Conservation (phyloP, 169 alveolate species). For the Neospora caninum region DNA sequence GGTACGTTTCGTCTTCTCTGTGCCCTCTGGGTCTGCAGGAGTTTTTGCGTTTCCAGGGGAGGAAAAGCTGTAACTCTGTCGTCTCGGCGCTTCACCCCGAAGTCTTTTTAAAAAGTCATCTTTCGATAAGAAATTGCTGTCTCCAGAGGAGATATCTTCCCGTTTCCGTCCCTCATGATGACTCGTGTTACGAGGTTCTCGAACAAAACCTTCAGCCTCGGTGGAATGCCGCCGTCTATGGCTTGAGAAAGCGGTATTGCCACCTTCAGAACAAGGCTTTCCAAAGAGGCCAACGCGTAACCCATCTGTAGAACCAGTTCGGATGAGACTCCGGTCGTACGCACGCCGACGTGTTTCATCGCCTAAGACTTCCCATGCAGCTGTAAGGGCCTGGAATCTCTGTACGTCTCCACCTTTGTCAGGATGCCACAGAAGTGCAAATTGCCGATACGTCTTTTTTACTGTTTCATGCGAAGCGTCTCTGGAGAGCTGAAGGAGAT, state of each 20-base stretch:
- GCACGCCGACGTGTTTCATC: constrained; percentile 87
- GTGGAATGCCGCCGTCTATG: not conserved
- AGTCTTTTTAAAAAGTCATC: not conserved
- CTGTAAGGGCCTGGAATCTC: constrained; percentile 83
- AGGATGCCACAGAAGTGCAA: constrained; percentile 86
- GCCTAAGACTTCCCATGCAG: constrained; percentile 88
- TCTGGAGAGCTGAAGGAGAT: constrained; percentile 64
- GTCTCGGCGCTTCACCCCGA: not conserved
- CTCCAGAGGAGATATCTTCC: not conserved
- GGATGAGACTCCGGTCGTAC: constrained; percentile 79
- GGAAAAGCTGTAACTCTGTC: not conserved
- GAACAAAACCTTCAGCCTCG: not conserved
- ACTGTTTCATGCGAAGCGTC: constrained; percentile 76
- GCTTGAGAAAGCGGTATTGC: not conserved
- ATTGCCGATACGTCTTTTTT: constrained; percentile 84
- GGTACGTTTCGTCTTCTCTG: not conserved
- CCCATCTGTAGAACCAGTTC: constrained; percentile 51
- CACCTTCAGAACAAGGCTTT: not conserved
- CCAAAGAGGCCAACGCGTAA: not conserved
- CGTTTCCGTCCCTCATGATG: not conserved
- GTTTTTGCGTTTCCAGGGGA: not conserved
- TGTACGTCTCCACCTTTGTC: constrained; percentile 92
- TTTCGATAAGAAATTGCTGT: not conserved
- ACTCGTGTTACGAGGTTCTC: not conserved
- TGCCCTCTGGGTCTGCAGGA: not conserved